Evolutionary conservation across 176 grass and related monocot genomes (phyloP).

Genomic region (Elymus sibiricus): DNA sequence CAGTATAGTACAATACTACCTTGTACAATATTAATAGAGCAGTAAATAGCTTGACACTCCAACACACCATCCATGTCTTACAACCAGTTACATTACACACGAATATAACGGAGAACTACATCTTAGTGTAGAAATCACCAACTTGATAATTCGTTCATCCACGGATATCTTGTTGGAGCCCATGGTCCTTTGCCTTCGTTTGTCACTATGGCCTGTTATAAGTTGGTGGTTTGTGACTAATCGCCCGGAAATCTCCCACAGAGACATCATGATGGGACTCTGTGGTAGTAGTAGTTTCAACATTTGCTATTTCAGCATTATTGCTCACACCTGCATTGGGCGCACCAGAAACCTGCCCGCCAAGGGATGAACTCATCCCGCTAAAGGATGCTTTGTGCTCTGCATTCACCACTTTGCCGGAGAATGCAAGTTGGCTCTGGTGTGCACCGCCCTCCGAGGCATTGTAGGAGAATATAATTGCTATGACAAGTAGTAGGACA

Average conservation of each 20-base stretch:
- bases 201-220: constrained; percentile 18
- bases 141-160: not conserved
- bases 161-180: not conserved
- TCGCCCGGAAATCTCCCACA: constrained; percentile 2
- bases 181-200: not conserved
- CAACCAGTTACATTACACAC: not conserved
- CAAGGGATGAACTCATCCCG: not conserved
- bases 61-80: not conserved
- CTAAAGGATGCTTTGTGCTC: not conserved
- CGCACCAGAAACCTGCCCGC: not conserved
- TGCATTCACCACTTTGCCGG: constrained; percentile 31
- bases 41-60: not conserved
- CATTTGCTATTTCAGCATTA: constrained; percentile 5
- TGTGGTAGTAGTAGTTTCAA: constrained; percentile 1
- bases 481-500: not conserved
- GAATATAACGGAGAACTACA: not conserved
- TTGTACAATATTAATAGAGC: not conserved
- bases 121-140: not conserved
- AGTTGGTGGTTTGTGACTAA: not conserved
- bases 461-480: constrained; percentile 9
- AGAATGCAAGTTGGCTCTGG: not conserved
- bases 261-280: constrained; percentile 45
- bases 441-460: not conserved
- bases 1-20: not conserved
- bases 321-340: not conserved